Conservation (phyloP, 352 stramenopile species). For the Globisporangium apiculatum region DNA sequence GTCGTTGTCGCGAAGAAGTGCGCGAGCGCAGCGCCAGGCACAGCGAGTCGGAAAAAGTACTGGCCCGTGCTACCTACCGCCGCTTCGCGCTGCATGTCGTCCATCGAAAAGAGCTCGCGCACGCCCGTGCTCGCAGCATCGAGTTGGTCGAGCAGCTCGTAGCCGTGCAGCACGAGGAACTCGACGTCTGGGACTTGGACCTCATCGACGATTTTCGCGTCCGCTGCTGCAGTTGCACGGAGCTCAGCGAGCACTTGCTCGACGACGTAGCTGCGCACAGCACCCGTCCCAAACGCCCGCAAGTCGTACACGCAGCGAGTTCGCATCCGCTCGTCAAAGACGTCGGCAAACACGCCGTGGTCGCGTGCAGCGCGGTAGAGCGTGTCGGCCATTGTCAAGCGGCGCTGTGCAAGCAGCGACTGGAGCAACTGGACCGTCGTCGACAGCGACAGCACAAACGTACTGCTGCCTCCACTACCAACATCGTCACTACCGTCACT, state of each 20-base stretch:
- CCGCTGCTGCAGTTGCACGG: constrained; percentile 19
- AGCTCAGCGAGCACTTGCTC: constrained; percentile 52
- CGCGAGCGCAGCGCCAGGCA: constrained; percentile 37
- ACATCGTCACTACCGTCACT: no score
- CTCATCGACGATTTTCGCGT: constrained; percentile 28
- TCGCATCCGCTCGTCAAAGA: constrained; percentile 36
- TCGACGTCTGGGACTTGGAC: constrained; percentile 44
- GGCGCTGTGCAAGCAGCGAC: constrained; percentile 60
- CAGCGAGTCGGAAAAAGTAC: constrained; percentile 54
- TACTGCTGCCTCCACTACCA: no score
- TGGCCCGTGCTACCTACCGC: constrained; percentile 18
- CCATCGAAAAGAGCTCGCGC: constrained; percentile 75
- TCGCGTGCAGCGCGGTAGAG: constrained; percentile 46
- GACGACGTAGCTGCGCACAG: constrained; percentile 59
- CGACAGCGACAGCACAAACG: constrained; percentile 52
- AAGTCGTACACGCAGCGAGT: constrained; percentile 57
- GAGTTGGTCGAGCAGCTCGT: constrained; percentile 71
- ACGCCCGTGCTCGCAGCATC: constrained; percentile 60
- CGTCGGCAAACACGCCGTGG: constrained; percentile 43
- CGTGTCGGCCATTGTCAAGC: constrained; percentile 53
- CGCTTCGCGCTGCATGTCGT: constrained; percentile 67
- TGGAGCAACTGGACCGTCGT: constrained; percentile 66
- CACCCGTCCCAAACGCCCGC: constrained; percentile 41
- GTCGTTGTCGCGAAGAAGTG: constrained; percentile 51
- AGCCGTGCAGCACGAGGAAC: constrained; percentile 70